Base-by-base conservation (phyloP, 306 rosid species). In the Trifolium pratense region DNA sequence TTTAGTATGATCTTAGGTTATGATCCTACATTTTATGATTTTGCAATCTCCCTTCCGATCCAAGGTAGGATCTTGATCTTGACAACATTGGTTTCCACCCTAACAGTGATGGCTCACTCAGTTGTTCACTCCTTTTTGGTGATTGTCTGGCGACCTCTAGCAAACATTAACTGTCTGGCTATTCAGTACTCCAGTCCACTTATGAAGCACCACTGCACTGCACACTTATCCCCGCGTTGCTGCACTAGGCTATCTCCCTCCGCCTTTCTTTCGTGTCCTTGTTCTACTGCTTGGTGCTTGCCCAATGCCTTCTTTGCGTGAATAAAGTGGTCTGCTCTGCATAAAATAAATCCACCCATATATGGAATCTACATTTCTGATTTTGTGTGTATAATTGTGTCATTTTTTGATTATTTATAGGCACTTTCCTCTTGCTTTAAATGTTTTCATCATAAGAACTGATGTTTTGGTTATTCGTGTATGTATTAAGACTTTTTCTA, bases 1-100 rank as follows among this genome's bases (percentile, higher is more conserved):
- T 21, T 55, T 55, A n/a, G 61, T 21, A 21, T 14, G 32, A 21
- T 10, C 31, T 55, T 55, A 4, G 13, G 14, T 55, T n/a, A 3
- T 5, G 61, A 9, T 55, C n/a, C 32, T 53, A 9, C 15, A 55
- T 55, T 20, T 55, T 55, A 21, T 55, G 29, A 21, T 55, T 23
- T 55, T 55, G 61, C 61, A 20, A 55, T 55, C 61, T 55, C 32
- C 61, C 58, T 55, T 55, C 61, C 14, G 61, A 55, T 55, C 32
- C 61, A 20, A 55, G 61, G 61, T 18, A 52, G 13, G 26, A 52
- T 46, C 23, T 51, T 18, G 23, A 16, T 17, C 57, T 52, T 17
- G 58, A 52, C 13, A 52, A 17, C 23, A 17, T 18, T 52, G 26
- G 58, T 52, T 17, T 31, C 64, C 64, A 26, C 37, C 64, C 39